These are phyloP conservation scores for Camellia lanceoleosa DNA, from an alignment of 148 eudicot genomes.

Conservation along the genomic window DNA sequence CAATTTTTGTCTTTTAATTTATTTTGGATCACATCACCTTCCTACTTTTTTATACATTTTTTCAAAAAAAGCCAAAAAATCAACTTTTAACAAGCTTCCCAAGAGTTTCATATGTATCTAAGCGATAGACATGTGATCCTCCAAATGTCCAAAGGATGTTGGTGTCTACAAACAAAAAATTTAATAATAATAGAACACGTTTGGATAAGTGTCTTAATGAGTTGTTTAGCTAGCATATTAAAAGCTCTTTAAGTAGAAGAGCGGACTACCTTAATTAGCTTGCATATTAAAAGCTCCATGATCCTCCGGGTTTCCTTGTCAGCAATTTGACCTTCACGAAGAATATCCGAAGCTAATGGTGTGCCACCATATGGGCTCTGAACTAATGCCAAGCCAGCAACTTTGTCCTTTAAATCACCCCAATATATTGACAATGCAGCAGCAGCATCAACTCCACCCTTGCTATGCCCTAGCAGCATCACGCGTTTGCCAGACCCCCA, in stretches of 20 bases:
- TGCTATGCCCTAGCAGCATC: conserved; percentile 97
- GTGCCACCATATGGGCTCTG: conserved; percentile 96
- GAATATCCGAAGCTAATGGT: conserved; percentile 83
- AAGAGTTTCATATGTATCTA: too few species aligned
- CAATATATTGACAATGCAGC: conserved; percentile 84
- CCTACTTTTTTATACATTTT: too few species aligned
- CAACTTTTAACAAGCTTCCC: too few species aligned
- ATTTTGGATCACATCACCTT: too few species aligned
- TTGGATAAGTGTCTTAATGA: too few species aligned
- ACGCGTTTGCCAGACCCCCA: conserved; percentile 94
- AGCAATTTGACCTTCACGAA: conserved; percentile 85
- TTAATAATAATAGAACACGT: too few species aligned
- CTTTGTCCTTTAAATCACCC: conserved; percentile 64
- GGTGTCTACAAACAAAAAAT: too few species aligned
- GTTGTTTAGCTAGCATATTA: too few species aligned
- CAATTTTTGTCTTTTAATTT: too few species aligned
- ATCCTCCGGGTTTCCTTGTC: conserved; percentile 74
- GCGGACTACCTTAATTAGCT: conserved; percentile 59
- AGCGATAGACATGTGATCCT: too few species aligned
- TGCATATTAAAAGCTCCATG: conserved; percentile 77
- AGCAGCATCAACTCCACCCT: conserved; percentile 96
- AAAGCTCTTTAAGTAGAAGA: not conserved
- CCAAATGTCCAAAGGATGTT: too few species aligned
- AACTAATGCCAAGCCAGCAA: conserved; percentile 82
- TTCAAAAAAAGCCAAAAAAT: too few species aligned